A percentile compares a stretch with the other conserved stretches of the same genome.
phyloP scores from a whole-genome alignment of 83 land plant genomes.

The Picea abies region DNA sequence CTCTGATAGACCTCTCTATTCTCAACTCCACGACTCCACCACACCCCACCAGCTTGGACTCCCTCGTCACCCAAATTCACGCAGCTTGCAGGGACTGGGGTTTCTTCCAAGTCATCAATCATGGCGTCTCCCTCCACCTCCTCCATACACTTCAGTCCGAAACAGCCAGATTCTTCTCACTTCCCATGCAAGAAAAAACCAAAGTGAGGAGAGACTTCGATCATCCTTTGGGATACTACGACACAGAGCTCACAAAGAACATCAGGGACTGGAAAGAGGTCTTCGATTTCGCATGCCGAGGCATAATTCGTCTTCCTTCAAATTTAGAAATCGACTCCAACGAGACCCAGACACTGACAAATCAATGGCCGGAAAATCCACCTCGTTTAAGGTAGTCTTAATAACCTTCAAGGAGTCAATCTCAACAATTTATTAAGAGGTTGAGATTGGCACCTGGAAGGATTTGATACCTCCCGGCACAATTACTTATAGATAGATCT shows the following conservation, averaged over 20 bases:
- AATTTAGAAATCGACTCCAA: conserved; percentile 32
- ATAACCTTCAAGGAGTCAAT: too few relatives aligned
- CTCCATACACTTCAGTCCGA: conserved; percentile 14
- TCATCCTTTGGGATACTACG: conserved; percentile 27
- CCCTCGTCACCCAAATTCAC: conserved; percentile 22
- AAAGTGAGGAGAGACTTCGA: conserved; percentile 23
- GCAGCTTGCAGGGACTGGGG: conserved; percentile 39
- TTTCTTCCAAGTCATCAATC: conserved; percentile 60
- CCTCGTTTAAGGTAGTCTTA: conserved; percentile 1
- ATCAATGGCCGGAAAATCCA: conserved; percentile 31
- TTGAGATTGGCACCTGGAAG: neutral
- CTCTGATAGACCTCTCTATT: conserved; percentile 41
- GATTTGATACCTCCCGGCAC: neutral
- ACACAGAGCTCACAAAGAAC: conserved; percentile 37
- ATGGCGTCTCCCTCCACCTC: conserved; percentile 39
- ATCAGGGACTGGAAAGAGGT: conserved; percentile 42
- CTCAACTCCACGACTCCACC: neutral
- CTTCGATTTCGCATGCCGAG: conserved; percentile 22
- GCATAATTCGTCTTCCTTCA: neutral
- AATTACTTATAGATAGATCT: neutral
- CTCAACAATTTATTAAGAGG: too few relatives aligned
- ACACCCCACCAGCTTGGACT: conserved; percentile 7
- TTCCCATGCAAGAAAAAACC: conserved; percentile 37
- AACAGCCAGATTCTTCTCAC: conserved; percentile 31
- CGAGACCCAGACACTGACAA: conserved; percentile 23